Evolutionary conservation across 768 basidiomycete genomes (phyloP).

Genomic region (Suillus subalutaceus): DNA sequence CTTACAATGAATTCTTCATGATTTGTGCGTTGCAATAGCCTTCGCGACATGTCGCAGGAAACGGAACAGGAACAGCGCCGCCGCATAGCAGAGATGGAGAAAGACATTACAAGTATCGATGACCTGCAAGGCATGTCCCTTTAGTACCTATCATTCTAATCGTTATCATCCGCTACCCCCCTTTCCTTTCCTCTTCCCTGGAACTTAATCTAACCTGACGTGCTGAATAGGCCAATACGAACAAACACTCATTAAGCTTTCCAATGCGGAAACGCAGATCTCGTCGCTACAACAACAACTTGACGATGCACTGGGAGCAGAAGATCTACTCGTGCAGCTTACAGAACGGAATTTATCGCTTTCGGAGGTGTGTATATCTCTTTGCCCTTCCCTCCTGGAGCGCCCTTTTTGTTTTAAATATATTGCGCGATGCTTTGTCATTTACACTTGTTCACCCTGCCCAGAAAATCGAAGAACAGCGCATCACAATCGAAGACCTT

Average conservation of each 20-base stretch:
- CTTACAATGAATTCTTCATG: background rate
- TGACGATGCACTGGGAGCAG: conserved; percentile 92
- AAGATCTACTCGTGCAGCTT: conserved; percentile 94
- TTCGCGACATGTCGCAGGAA: conserved; percentile 88
- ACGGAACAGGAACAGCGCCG: conserved; percentile 83
- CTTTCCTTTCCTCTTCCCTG: conserved; percentile 3
- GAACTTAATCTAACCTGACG: conserved; percentile 5
- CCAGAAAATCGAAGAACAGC: conserved; percentile 98
- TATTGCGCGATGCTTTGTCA: background rate
- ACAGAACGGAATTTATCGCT: conserved; percentile 93
- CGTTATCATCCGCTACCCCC: background rate
- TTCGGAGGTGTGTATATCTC: conserved; percentile 64
- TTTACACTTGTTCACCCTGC: background rate
- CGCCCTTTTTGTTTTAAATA: background rate
- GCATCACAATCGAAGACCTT: conserved; percentile 93
- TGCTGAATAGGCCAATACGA: conserved; percentile 70
- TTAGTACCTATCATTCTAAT: background rate
- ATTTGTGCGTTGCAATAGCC: conserved; percentile 41
- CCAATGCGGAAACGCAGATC: conserved; percentile 89
- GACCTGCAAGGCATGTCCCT: conserved; percentile 70
- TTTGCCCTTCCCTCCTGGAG: background rate
- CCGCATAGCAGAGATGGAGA: conserved; percentile 87
- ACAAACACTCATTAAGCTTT: conserved; percentile 73
- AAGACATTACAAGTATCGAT: conserved; percentile 76
- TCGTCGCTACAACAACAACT: conserved; percentile 94